Base-by-base conservation (phyloP, 768 basidiomycete species). In the Melanogaster broomeanus region DNA sequence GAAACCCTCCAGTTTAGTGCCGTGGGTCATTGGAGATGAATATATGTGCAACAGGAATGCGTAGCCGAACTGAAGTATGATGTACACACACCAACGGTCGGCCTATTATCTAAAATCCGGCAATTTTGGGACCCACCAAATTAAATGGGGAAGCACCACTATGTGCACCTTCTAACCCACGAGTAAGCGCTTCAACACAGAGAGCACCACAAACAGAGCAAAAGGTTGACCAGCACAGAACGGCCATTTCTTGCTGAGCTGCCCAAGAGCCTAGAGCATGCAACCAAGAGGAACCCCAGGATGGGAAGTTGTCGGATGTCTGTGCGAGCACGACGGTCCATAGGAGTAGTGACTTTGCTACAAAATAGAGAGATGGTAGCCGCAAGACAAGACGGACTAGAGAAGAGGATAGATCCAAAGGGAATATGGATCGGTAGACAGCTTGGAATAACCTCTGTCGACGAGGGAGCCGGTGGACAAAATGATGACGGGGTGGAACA, bases 211-310 rank as follows among this genome's bases (percentile, higher is more conserved):
- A 89, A 9, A 87, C 78, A 12, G 89, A 72, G 35, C 77, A 75
- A 63, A 90, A 91, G 0, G 87, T 88, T 28, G 70, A 71, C 89
- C 90, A 91, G 63, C 88, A 89, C 10, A 90, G 71, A 22, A 83
- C 74, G 0, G 76, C 66, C 74, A 87, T 88, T 33, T 82, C 78
- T 57, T 74, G 76, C 30, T 68, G 59, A 8, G 72, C 65, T 6
- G 64, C 74, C 83, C 81, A 84, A 0, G 63, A 49, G 2, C 72
- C 74, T 6, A 87, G 46, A 2, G 61, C 31, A 31, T 68, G 68
- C 11, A 78, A 54, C 45, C 63, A 69, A 9, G 59, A 45, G 18
- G 63, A 68, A 38, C 61, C 52, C 18, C 67, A 58, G 4, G 69
- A 55, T 3, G 79, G 74, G 50, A 71, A 75, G 8, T 72, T 50